Conservation (phyloP, 2,329 filamentous ascomycete genomes). For the Pseudocercospora macadamiae region DNA sequence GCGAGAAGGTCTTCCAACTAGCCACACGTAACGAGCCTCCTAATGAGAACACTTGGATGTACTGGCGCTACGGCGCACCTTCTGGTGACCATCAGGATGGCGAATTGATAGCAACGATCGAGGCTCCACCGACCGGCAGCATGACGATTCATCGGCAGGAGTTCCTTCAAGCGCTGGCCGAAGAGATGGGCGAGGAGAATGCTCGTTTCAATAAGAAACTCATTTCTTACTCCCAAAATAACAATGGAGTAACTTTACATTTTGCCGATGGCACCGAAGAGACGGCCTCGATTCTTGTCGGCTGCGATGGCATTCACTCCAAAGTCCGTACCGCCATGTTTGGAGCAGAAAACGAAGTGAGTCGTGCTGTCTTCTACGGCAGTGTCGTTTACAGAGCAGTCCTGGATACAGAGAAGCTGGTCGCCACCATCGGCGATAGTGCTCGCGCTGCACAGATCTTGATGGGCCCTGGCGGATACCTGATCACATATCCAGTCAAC, state of each 20-base stretch:
- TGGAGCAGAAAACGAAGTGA: slow-evolving; percentile 49
- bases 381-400: slow-evolving; percentile 65
- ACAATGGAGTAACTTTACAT: slow-evolving; percentile 35
- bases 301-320: slow-evolving; percentile 68
- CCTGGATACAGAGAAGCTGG: slow-evolving; percentile 60
- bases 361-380: slow-evolving; percentile 55
- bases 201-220: slow-evolving; percentile 27
- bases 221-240: slow-evolving; percentile 11
- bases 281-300: slow-evolving; percentile 55
- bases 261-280: slow-evolving; percentile 52
- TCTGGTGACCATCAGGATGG: slow-evolving; percentile 26
- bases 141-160: slow-evolving; percentile 43
- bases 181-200: slow-evolving; percentile 35
- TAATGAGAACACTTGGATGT: slow-evolving; percentile 45
- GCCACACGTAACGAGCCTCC: slow-evolving; percentile 43
- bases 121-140: slow-evolving; percentile 32
- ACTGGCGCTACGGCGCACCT: slow-evolving; percentile 42
- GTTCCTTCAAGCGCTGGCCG: slow-evolving; percentile 48
- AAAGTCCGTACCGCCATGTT: slow-evolving; percentile 57
- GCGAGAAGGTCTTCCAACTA: slow-evolving; percentile 39
- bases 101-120: slow-evolving; percentile 35
- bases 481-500: slow-evolving; percentile 65
- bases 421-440: slow-evolving; percentile 33
- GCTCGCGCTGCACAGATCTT: slow-evolving; percentile 30
- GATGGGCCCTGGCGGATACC: slow-evolving; percentile 59